Percentiles rank a stretch among this genome's conserved stretches.
phyloP scores from a whole-genome alignment of 768 basidiomycete species.

The Amanita polypyramis region DNA sequence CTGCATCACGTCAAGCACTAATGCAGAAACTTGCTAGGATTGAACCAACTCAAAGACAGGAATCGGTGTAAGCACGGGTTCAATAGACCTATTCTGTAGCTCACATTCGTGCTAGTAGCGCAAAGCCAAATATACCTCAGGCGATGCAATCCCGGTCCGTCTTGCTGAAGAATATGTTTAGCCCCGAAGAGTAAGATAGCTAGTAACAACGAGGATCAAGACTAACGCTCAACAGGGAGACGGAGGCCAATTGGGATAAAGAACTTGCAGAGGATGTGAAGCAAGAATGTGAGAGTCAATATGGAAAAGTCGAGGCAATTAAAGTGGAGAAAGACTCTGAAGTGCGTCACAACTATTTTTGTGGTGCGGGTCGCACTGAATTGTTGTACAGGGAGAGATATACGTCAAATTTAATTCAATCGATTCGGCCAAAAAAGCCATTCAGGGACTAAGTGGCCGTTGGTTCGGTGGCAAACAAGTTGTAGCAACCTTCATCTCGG shows the following conservation, averaged over 20 bases:
- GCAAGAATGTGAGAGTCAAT: constrained; percentile 85
- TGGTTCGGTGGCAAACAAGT: constrained; percentile 95
- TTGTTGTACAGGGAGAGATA: constrained; percentile 72
- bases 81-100: background rate
- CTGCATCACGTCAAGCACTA: constrained; percentile 95
- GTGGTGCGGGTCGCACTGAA: constrained; percentile 5
- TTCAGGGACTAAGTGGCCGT: constrained; percentile 88
- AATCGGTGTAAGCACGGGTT: constrained; percentile 44
- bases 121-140: constrained; percentile 72
- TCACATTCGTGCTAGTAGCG: constrained; percentile 28
- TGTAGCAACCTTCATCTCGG: constrained; percentile 80
- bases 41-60: constrained; percentile 50
- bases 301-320: constrained; percentile 79
- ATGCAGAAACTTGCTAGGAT: constrained; percentile 99
- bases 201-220: background rate
- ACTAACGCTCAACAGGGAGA: constrained; percentile 51
- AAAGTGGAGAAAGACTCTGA: constrained; percentile 92
- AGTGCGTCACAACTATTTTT: constrained; percentile 30
- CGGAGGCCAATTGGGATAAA: constrained; percentile 91
- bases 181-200: constrained; percentile 80
- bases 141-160: constrained; percentile 86
- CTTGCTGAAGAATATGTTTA: constrained; percentile 91
- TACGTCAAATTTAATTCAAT: constrained; percentile 84
- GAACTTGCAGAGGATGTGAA: constrained; percentile 96
- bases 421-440: constrained; percentile 72